Conservation (phyloP, 2,329 filamentous ascomycete species). For the Cryphonectria carpinicola region DNA sequence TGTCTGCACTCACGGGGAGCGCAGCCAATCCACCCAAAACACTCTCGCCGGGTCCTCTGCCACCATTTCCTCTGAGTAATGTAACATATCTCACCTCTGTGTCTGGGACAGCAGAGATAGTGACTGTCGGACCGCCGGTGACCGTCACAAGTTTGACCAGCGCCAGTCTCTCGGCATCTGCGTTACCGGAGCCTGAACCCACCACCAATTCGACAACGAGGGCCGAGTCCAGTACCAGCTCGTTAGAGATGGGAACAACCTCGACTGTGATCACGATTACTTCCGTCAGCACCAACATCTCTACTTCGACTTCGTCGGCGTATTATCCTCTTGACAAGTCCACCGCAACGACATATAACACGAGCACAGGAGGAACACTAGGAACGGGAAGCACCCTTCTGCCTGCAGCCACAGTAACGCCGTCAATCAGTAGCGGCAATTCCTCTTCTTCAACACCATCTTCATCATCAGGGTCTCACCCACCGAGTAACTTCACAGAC, state of each 20-base stretch:
- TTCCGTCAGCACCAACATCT: not conserved
- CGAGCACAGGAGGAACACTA: too few relatives aligned
- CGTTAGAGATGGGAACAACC: not conserved
- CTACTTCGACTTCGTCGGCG: not conserved
- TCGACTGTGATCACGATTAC: too few relatives aligned
- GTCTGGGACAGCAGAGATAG: not conserved
- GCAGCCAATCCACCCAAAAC: not conserved
- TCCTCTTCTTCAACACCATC: not conserved
- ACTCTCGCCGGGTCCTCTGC: not conserved
- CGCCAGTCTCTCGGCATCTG: not conserved
- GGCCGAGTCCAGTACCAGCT: not conserved
- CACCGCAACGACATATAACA: not conserved
- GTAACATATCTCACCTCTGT: not conserved
- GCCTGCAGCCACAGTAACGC: not conserved
- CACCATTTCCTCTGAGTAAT: not conserved
- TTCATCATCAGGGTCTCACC: too few relatives aligned
- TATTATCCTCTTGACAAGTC: not conserved
- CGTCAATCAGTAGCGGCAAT: not conserved
- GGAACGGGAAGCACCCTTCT: not conserved
- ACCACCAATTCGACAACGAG: not conserved
- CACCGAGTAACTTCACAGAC: slow-evolving; percentile 1
- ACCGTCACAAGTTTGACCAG: not conserved
- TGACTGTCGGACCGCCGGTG: not conserved
- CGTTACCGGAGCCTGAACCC: not conserved
- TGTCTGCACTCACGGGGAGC: not conserved